phyloP scores from a whole-genome alignment of 768 basidiomycete species.

The Lentinus tigrinus region DNA sequence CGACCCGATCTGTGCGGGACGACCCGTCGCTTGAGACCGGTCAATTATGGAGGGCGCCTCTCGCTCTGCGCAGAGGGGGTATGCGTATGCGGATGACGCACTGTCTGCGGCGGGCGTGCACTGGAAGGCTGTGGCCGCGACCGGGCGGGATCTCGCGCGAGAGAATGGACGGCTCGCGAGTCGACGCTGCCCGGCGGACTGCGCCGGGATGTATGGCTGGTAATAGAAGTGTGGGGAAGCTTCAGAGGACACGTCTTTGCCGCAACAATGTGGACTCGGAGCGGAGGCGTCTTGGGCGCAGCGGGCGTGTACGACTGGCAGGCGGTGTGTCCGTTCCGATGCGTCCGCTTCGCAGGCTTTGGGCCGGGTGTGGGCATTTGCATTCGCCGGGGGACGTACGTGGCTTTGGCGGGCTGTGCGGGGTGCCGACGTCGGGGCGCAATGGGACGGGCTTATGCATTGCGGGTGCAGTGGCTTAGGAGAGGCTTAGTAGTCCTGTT shows the following conservation, averaged over 20 bases:
- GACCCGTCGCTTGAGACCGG: not conserved
- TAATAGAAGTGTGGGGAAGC: conserved; percentile 6
- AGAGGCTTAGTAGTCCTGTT: not conserved
- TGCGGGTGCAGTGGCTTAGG: not conserved
- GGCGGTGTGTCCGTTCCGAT: not conserved
- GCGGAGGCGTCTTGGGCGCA: not conserved
- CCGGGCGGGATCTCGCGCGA: not conserved
- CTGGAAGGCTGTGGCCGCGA: not conserved
- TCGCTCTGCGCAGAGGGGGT: not conserved
- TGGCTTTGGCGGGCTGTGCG: not conserved
- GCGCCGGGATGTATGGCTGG: not conserved
- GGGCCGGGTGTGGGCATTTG: not conserved
- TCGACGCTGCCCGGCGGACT: not conserved
- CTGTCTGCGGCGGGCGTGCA: not conserved
- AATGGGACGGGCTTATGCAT: too few species aligned
- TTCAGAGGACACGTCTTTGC: not conserved
- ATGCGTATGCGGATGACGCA: not conserved
- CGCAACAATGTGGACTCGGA: not conserved
- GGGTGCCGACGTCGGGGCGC: not conserved
- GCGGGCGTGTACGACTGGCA: not conserved
- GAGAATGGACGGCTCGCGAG: not conserved
- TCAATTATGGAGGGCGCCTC: not conserved
- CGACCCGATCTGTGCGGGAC: not conserved
- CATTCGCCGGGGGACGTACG: not conserved
- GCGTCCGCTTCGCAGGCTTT: not conserved